Base-by-base conservation (phyloP, 208 protist species). In the Crithidia thermophila region DNA sequence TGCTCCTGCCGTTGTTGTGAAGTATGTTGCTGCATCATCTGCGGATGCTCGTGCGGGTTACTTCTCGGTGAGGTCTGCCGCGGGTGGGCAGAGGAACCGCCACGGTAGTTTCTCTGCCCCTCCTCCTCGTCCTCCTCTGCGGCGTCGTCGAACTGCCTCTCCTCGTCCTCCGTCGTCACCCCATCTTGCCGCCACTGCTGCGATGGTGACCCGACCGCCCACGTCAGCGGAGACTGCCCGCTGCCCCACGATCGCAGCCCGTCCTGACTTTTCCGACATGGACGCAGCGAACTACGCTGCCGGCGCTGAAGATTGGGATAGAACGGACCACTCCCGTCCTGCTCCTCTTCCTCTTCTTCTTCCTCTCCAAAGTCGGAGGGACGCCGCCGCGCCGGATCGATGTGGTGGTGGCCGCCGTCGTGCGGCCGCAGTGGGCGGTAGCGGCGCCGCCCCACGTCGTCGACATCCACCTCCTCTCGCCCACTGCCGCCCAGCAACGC, bases 381-480 rank as follows among this genome's bases (percentile, higher is more conserved):
- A n/a, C n/a, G n/a, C n/a, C n/a, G n/a, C n/a, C n/a, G n/a, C n/a
- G n/a, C n/a, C n/a, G n/a, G n/a, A n/a, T n/a, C n/a, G n/a, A n/a
- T n/a, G n/a, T 49, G 20, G 3, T 49, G 5, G 14, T 27, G 14
- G 5, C 16, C 16, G 40, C 16, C 40, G 40, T 45, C 40, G 43
- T 27, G n/a, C 2, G 20, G 43, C 14, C 28, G 43, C 20, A 10
- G 43, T 49, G 43, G 43, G 20, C 43, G 4, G 13, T 49, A 4
- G 43, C 46, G 20, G 36, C 30, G 47, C 47, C 39, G 27, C 25
- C 28, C 50, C 21, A 55, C 39, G 4, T 34, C 70, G 6, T 53
- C 57, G 30, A 63, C 60, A 14, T 76, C 70, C 3, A 66, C 55
- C 13, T 33, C 16, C n/a, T 14, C 55, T 25, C 20, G 6, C 40